phyloP scores from a whole-genome alignment of 345 rosid species.

The Sonneratia caseolaris region DNA sequence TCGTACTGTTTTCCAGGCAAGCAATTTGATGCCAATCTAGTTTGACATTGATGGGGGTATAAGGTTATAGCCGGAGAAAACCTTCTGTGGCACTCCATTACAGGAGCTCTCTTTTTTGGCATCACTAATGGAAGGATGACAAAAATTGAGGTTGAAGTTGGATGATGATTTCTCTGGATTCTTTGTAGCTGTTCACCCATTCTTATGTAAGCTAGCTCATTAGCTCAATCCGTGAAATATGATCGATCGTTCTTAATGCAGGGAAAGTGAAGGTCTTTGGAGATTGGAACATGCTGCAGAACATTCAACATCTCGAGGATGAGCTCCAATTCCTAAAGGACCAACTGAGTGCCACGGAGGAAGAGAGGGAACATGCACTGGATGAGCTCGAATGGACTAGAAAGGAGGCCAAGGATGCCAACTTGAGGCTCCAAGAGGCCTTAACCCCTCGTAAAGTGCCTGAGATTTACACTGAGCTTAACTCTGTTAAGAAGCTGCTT shows the following conservation, averaged over 20 bases:
- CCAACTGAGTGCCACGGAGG: constrained; percentile 15
- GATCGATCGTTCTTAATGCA: constrained; percentile 1
- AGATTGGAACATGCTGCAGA: constrained; percentile 23
- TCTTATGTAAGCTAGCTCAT: no score
- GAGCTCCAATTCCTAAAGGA: constrained; percentile 15
- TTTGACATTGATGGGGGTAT: background rate
- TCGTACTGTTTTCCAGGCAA: background rate
- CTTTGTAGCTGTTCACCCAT: no score
- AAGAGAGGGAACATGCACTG: constrained; percentile 26
- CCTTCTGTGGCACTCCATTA: no score
- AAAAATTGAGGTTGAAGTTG: no score
- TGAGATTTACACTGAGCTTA: constrained; percentile 47
- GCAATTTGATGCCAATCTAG: no score
- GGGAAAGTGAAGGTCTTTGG: background rate
- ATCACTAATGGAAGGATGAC: background rate
- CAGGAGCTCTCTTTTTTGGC: background rate
- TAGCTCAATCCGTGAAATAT: no score
- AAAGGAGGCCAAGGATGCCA: constrained; percentile 25
- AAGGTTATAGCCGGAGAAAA: no score
- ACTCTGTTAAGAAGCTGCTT: constrained; percentile 27
- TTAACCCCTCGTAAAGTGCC: constrained; percentile 38
- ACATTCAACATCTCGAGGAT: constrained; percentile 20
- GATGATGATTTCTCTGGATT: no score
- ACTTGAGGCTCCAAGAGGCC: constrained; percentile 18
- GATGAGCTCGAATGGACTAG: constrained; percentile 27